Base-by-base conservation (phyloP, 1,284 basidiomycete species). In the Ceratobasidium sp. region DNA sequence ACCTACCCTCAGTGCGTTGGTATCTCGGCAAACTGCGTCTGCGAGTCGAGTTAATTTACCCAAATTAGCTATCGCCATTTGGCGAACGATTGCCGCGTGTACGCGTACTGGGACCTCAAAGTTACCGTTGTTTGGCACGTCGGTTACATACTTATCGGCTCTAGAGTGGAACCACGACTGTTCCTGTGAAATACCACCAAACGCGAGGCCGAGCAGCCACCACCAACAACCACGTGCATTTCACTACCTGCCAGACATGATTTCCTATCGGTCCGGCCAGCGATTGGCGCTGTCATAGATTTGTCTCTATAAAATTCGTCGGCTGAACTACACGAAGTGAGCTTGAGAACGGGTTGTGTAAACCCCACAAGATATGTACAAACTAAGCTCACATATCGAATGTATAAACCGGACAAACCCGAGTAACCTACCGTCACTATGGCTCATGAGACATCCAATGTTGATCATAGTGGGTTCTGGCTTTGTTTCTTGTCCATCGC, bases 71-170 rank as follows among this genome's bases (percentile, higher is more conserved):
- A 12, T 34, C 16, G 53, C 34, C 53, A 57, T 26, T 36, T 21
- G 32, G 32, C 12, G 53, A 14, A 18, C 53, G n/a, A 34, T 39
- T 34, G 36, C 8, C 32, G 53, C 34, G 53, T 57, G 53, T 21
- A 39, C n/a, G 14, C 34, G 36, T 9, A 16, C 14, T 39, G 14
- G 32, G 34, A 26, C n/a, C 43, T 18, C 32, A 57, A 57, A 57
- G 53, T 57, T 57, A 57, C 53, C 53, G n/a, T 26, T 57, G 28
- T n/a, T 57, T 34, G 10, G 30, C 10, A 9, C 53, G 3, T 34
- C 53, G 34, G 53, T 34, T 57, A 36, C 16, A 57, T 57, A 57
- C 53, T 57, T 39, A 57, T 57, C 53, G n/a, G 53, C 53, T 34
- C 53, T 39, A 39, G 53, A n/a, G 53, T n/a, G 53, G n/a, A 32